Base-by-base conservation (phyloP, 106 monocot species). In the Allium cepa region DNA sequence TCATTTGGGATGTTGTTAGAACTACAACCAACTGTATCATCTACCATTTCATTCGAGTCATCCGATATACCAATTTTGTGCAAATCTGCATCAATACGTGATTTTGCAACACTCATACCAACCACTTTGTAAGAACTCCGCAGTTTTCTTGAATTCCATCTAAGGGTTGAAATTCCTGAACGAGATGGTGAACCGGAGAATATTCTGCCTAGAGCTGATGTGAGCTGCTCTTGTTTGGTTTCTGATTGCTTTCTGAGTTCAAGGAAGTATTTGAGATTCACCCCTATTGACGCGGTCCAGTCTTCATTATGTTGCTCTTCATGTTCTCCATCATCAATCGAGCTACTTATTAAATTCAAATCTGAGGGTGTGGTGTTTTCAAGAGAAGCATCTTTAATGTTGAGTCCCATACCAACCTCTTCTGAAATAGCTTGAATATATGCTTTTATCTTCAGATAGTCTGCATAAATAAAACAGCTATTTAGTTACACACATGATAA, bases 211-310 rank as follows among this genome's bases (percentile, higher is more conserved):
- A 99, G 53, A 65, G 77, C 69, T 46, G 87, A 69, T 46, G 89
- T 64, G 10, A 89, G 81, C 48, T 67, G 71, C 64, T 83, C 79
- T 75, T 84, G 73, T 67, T 77, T 83, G 47, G 69, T 59, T 56
- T 81, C 47, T 59, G 67, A 73, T 67, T 87, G 62, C 76, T 85
- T 92, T 60, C 84, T 81, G 46, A 82, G 76, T 67, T 82, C 87
- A 22, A 85, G 64, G 68, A 69, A 83, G 26, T 83, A 61, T 66
- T 76, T 74, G 15, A 99, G 68, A 74, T 93, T 99, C 46, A 99
- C 22, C 59, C 81, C 99, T 64, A 99, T 52, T 60, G 77, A 90
- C 62, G 93, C 83, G 17, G 99, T 90, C 99, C 99, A 99, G 76
- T 93, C 87, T 64, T 79, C 85, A 46, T 62, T 79, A 66, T 72